Evolutionary conservation across 2,329 filamentous ascomycete species (phyloP).

Genomic region (Cladosporium sp.): DNA sequence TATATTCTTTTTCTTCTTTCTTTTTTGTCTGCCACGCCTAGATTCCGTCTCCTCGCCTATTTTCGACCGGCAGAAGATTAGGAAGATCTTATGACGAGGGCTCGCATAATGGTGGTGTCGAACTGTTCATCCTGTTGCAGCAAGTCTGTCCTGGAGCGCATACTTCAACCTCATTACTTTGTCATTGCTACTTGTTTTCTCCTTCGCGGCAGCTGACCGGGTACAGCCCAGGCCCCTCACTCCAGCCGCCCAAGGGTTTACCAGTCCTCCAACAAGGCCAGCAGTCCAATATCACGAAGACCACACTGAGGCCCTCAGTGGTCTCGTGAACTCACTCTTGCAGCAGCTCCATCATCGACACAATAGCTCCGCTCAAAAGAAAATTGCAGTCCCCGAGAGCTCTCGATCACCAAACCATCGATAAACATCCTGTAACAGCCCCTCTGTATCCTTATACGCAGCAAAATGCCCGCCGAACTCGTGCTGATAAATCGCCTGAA

Average conservation of each 20-base stretch:
- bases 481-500: slow-evolving; percentile 52
- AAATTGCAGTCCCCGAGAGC: slow-evolving; percentile 13
- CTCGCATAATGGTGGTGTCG: too few species aligned
- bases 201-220: neutral
- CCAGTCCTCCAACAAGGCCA: neutral
- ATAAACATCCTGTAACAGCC: slow-evolving; percentile 47
- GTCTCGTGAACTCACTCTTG: too few species aligned
- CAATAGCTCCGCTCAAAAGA: neutral
- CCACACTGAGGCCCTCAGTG: too few species aligned
- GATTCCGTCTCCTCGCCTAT: too few species aligned
- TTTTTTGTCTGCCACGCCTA: too few species aligned
- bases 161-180: too few species aligned
- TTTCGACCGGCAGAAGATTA: too few species aligned
- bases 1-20: too few species aligned
- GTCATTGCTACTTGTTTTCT: too few species aligned
- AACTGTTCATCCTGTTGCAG: too few species aligned
- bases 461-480: slow-evolving; percentile 53
- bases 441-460: slow-evolving; percentile 50
- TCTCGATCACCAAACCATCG: slow-evolving; percentile 50
- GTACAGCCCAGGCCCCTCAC: neutral
- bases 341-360: neutral
- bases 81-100: too few species aligned
- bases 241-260: neutral
- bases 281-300: neutral
- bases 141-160: too few species aligned